Conservation (phyloP, 2,329 filamentous ascomycete genomes). For the Orbilia blumenaviensis region DNA sequence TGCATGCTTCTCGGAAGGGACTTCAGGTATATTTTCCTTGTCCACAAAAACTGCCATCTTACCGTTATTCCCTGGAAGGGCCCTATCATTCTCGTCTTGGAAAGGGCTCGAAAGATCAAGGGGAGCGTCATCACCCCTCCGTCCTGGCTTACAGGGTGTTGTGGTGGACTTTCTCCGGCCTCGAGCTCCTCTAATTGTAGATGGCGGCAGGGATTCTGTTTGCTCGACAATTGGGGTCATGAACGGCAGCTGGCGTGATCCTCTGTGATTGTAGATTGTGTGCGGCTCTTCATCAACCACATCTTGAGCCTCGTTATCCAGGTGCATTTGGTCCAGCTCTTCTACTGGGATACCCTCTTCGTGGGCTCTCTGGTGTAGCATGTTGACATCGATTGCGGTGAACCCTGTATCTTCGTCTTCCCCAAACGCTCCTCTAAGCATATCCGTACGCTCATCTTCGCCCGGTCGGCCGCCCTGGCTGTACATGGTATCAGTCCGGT, state of each 20-base stretch:
- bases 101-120: conserved; percentile 72
- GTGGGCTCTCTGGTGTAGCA: conserved; percentile 56
- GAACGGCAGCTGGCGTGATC: conserved; percentile 89
- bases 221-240: conserved; percentile 99
- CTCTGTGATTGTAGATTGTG: conserved; percentile 50
- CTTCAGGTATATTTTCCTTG: conserved; percentile 34
- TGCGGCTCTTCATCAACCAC: conserved; percentile 59
- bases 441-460: conserved; percentile 53
- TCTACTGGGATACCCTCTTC: conserved; percentile 60
- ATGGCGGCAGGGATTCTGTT: conserved; percentile 72
- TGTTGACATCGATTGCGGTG: conserved; percentile 58
- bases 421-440: conserved; percentile 38
- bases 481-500: conserved; percentile 59
- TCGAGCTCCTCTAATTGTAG: conserved; percentile 57
- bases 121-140: conserved; percentile 59
- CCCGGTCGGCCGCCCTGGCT: conserved; percentile 59
- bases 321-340: conserved; percentile 55
- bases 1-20: conserved; percentile 58
- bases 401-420: conserved; percentile 50
- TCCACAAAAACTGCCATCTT: conserved; percentile 64
- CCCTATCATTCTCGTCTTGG: conserved; percentile 64
- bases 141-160: conserved; percentile 55
- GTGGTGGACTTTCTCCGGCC: conserved; percentile 55
- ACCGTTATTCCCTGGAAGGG: conserved; percentile 61
- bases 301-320: conserved; percentile 55